Evolutionary conservation across 2,329 filamentous ascomycete genomes (phyloP), one percentile per base, ranked within the genome.

Genomic region (Ophiocordyceps camponoti-rufipedis): DNA sequence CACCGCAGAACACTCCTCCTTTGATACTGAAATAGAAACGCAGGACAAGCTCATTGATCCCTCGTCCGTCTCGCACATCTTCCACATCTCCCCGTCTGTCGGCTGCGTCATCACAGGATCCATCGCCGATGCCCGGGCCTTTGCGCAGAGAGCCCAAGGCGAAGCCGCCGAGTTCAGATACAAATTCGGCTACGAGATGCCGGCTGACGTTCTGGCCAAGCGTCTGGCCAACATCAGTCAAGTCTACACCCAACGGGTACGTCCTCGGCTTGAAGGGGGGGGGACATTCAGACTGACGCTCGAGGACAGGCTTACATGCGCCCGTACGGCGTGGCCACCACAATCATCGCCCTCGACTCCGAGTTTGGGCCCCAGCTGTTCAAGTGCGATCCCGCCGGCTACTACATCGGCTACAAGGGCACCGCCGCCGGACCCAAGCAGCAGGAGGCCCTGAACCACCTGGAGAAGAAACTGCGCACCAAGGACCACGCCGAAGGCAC

Each of bases 391-490:
- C 91, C 91, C 43, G 91, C 91, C 47, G 91, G 91, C 49, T 98
- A 98, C 72, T 96, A 91, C 62, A 87, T 89, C 47, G 91, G 91
- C 53, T 98, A 96, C 80, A 96, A 96, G 72, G 91, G 86, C 54
- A 96, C 91, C 42, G 86, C 91, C 45, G 93, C 91, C 8, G 91
- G 91, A 6, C 91, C 91, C 46, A 98, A 98, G 71, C 89, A 95
- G 65, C 91, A 98, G 65, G 91, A 98, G 73, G 91, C 91, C 51
- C 78, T 96, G 62, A 98, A 98, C 67, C 87, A 94, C 64, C 74
- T 98, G 48, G 91, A 98, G 77, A 96, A 96, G 81, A 96, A 96
- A 75, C 79, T 98, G 65, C 94, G 95, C 72, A 95, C 94, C 80
- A 95, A 95, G 79, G 88, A 96, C 58, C 73, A 75, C 56, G 91